These are phyloP conservation scores for Fusarium equiseti DNA, from an alignment of 2,329 filamentous ascomycete genomes.

Conservation along the genomic window DNA sequence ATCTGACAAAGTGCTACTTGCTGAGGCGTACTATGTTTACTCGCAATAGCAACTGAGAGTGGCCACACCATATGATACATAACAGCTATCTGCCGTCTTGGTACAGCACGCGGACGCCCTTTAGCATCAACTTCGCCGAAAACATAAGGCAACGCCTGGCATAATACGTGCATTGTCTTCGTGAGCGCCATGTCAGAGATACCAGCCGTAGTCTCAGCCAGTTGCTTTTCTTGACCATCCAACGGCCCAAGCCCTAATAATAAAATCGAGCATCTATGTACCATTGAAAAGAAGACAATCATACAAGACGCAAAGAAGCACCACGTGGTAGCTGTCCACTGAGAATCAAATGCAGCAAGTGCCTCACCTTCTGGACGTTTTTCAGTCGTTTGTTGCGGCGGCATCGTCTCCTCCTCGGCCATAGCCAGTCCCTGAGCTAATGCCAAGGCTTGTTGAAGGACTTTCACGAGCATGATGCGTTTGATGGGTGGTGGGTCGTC, in stretches of 20 bases:
- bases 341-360: slow-evolving; percentile 2
- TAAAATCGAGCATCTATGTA: not conserved
- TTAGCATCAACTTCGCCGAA: slow-evolving; percentile 20
- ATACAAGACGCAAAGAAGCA: slow-evolving; percentile 3
- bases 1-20: slow-evolving; percentile 4
- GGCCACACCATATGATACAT: slow-evolving; percentile 38
- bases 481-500: not conserved
- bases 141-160: slow-evolving; percentile 8
- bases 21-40: not conserved
- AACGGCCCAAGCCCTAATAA: not conserved
- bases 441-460: slow-evolving; percentile 10
- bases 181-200: slow-evolving; percentile 8
- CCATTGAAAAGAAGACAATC: slow-evolving; percentile 12
- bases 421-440: not conserved
- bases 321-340: slow-evolving; percentile 27
- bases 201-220: not conserved
- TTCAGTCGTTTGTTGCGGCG: not conserved
- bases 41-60: slow-evolving; percentile 11
- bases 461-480: slow-evolving; percentile 1
- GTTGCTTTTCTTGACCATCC: not conserved
- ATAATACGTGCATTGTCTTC: not conserved
- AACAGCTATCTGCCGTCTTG: slow-evolving; percentile 8
- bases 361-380: not conserved
- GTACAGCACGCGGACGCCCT: slow-evolving; percentile 1
- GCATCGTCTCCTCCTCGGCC: slow-evolving; percentile 2